These are phyloP conservation scores for Conoideocrella luteorostrata DNA, from an alignment of 2,329 filamentous ascomycete species.

Conservation along the genomic window DNA sequence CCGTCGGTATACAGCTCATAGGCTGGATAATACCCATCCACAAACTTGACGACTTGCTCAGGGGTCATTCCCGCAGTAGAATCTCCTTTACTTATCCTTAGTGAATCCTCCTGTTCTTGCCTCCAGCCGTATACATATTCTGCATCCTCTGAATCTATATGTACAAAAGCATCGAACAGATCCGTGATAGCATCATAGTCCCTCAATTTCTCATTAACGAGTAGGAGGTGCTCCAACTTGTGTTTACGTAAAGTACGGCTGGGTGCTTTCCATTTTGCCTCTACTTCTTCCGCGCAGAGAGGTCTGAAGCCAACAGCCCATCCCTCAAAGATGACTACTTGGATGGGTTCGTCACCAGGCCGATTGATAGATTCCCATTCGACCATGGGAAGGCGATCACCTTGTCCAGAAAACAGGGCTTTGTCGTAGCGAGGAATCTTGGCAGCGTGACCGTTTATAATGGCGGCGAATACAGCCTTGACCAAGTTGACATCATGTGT, in stretches of 20 bases:
- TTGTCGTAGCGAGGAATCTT: slow-evolving; percentile 77
- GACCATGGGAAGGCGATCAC: slow-evolving; percentile 61
- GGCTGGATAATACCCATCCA: slow-evolving; percentile 61
- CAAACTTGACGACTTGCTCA: slow-evolving; percentile 71
- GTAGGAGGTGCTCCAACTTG: slow-evolving; percentile 40
- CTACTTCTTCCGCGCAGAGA: slow-evolving; percentile 44
- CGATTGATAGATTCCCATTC: slow-evolving; percentile 56
- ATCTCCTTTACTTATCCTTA: slow-evolving; percentile 57
- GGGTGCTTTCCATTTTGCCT: slow-evolving; percentile 44
- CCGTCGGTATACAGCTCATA: slow-evolving; percentile 63
- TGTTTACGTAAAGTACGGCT: slow-evolving; percentile 44
- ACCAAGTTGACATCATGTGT: slow-evolving; percentile 71
- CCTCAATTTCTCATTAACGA: slow-evolving; percentile 42
- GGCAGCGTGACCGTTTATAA: slow-evolving; percentile 47
- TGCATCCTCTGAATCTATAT: slow-evolving; percentile 63
- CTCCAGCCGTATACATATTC: slow-evolving; percentile 81
- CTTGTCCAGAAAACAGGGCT: slow-evolving; percentile 65
- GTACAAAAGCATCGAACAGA: slow-evolving; percentile 48
- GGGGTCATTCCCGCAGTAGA: slow-evolving; percentile 66
- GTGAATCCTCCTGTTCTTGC: slow-evolving; percentile 67
- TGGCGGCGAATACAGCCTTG: slow-evolving; percentile 51
- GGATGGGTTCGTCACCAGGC: slow-evolving; percentile 39
- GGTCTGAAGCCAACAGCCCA: slow-evolving; percentile 85
- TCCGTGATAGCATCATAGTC: slow-evolving; percentile 44
- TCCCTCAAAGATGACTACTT: slow-evolving; percentile 76